Evolutionary conservation across 495 filamentous ascomycete genomes (phyloP).

Genomic region (Cercophora samala): DNA sequence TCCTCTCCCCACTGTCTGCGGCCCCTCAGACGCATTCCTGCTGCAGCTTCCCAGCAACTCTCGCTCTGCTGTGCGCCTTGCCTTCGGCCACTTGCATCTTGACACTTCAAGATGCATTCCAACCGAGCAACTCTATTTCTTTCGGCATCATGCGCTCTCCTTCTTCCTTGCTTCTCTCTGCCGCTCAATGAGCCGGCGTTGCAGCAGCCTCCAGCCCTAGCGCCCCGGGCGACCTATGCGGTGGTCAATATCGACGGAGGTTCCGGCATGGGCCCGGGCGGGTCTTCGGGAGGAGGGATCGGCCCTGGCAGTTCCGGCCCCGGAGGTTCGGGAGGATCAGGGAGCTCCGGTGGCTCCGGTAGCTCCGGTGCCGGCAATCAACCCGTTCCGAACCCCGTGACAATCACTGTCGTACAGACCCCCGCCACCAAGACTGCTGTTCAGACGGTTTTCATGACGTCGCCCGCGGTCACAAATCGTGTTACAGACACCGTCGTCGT

Average conservation of each 20-base stretch:
- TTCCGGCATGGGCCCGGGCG: slow-evolving; percentile 14
- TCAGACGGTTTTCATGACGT: slow-evolving; percentile 15
- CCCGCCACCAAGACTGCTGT: slow-evolving; percentile 15
- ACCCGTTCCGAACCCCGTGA: slow-evolving; percentile 7
- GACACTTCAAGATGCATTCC: slow-evolving; percentile 1
- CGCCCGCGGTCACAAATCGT: slow-evolving; percentile 14
- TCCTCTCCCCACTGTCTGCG: background rate
- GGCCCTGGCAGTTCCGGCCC: slow-evolving; percentile 7
- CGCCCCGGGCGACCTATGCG: slow-evolving; percentile 30
- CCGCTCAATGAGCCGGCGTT: slow-evolving; percentile 20
- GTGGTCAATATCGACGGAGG: slow-evolving; percentile 33
- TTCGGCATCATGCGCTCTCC: slow-evolving; percentile 10
- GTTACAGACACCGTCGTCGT: slow-evolving; percentile 19
- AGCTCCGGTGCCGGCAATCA: slow-evolving; percentile 12
- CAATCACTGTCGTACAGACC: slow-evolving; percentile 26
- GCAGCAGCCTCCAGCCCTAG: slow-evolving; percentile 5
- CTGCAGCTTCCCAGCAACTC: background rate
- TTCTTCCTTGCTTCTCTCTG: slow-evolving; percentile 15
- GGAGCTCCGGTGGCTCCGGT: slow-evolving; percentile 18
- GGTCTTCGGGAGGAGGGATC: slow-evolving; percentile 4
- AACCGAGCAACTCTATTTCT: slow-evolving; percentile 8
- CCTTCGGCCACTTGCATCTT: background rate
- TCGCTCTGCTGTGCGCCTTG: background rate
- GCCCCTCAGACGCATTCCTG: background rate
- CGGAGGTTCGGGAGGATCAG: slow-evolving; percentile 14